Base-by-base conservation (phyloP, 2,329 filamentous ascomycete genomes). In the Ascochyta viciae-villosae region DNA sequence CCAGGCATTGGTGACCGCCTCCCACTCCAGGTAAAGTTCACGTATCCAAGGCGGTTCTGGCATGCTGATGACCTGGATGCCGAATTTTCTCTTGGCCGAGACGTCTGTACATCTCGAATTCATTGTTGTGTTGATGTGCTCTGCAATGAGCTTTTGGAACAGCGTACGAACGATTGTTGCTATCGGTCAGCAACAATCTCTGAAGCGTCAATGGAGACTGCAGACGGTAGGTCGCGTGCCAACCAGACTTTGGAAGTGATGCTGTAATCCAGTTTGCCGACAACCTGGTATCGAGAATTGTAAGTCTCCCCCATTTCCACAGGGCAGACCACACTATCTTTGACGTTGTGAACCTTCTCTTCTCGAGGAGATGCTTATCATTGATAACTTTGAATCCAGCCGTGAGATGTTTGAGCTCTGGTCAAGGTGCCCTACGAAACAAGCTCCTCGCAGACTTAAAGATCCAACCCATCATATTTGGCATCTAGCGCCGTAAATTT, bases 1-100 rank as follows among this genome's bases (percentile, higher is more conserved):
- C 74, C 44, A 79, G 70, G 48, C 69, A 76, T 19, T 65, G 60
- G 55, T 77, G 75, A 16, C 65, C 51, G 1, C 74, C 73, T 10
- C 58, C 64, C 23, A 61, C 60, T n/a, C 67, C 61, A 0, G 64
- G 31, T 27, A 78, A 61, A 0, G 57, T 64, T 49, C 75, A 76
- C 9, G 54, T 59, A 15, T 75, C 71, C 10, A 74, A 63, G 10
- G 71, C 68, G 16, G 65, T 69, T 37, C 74, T 57, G 6, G 77
- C 61, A 34, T 70, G 57, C n/a, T 48, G 46, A 29, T 66, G 62
- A 4, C 75, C 74, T 42, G 65, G 66, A 54, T 77, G 71, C 6
- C 51, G 58, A 22, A 40, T 19, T 39, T 52, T 52, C 8, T 41
- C 54, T 19, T 53, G 45, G 29, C 47, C 57, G 13, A 61, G 16